These are phyloP conservation scores for Ogataea philodendri DNA, from an alignment of 805 yeast genomes.

Conservation along the genomic window DNA sequence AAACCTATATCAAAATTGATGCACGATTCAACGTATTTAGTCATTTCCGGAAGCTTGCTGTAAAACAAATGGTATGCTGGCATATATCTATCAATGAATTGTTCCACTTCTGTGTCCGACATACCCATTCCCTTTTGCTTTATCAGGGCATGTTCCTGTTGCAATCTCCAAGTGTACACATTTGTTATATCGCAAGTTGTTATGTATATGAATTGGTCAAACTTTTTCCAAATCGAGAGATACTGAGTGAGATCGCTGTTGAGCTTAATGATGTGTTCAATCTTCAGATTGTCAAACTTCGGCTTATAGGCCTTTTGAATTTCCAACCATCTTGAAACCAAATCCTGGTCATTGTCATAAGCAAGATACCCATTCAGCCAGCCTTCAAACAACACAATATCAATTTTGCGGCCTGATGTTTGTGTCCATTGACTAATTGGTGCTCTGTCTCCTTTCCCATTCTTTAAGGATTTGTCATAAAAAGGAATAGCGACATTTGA, in stretches of 20 bases:
- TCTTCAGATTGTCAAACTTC: conserved; percentile 20
- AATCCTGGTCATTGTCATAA: conserved; percentile 30
- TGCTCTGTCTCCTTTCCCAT: conserved; percentile 79
- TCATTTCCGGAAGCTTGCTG: conserved; percentile 18
- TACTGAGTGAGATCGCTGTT: conserved; percentile 55
- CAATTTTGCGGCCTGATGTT: conserved; percentile 38
- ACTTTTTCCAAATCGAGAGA: conserved; percentile 50
- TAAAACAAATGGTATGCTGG: conserved; percentile 78
- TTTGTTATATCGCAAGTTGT: conserved; percentile 57
- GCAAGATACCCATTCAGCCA: conserved; percentile 86
- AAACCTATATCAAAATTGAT: conserved; percentile 21
- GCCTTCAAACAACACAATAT: conserved; percentile 81
- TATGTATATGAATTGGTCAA: conserved; percentile 61
- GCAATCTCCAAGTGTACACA: conserved; percentile 76
- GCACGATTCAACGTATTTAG: conserved; percentile 4
- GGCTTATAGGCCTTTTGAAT: conserved; percentile 18
- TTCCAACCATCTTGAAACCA: conserved; percentile 30
- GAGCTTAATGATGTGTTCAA: conserved; percentile 36
- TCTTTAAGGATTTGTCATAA: conserved; percentile 72
- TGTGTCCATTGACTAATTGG: conserved; percentile 40
- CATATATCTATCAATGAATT: conserved; percentile 81
- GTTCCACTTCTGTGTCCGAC: conserved; percentile 66
- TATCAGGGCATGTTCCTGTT: conserved; percentile 69
- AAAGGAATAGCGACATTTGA: conserved; percentile 47
- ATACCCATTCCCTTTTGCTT: conserved; percentile 64